Evolutionary conservation across 2,329 filamentous ascomycete species (phyloP), one percentile per base, ranked within the genome.

Genomic region (Sarocladium brachiariae): DNA sequence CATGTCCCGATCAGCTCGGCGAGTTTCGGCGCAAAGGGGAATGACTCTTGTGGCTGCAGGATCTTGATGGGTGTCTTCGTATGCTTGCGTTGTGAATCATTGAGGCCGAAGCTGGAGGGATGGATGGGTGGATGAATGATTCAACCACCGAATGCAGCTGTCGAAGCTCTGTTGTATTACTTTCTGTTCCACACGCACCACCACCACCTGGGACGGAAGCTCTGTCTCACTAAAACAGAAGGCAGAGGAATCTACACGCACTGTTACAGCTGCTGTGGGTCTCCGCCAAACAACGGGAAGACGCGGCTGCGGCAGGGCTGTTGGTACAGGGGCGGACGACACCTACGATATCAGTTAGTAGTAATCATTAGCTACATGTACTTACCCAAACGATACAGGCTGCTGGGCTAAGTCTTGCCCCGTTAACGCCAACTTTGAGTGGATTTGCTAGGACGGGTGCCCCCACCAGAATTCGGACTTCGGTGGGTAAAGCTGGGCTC

Each of bases 401-500:
- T n/a, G n/a, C n/a, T n/a, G n/a, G n/a, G n/a, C n/a, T n/a, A n/a
- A n/a, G n/a, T n/a, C n/a, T n/a, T n/a, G n/a, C n/a, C n/a, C n/a
- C n/a, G n/a, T 18, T 11, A n/a, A 6, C 16, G 18, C 6, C 16
- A 14, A 23, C 37, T n/a, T 39, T 39, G 37, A 45, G 39, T 45
- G 39, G 39, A 45, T 30, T 14, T 24, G n/a, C 16, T 23, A 11
- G 16, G 21, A n/a, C 24, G 43, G 43, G n/a, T 47, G 43, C 33
- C 43, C 43, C 43, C 43, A 47, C 43, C 43, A 47, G 27, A 43
- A 31, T 31, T 33, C 43, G 33, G 27, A 43, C 19, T 31, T 33
- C 43, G 33, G 25, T 21, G n/a, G 24, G 14, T 19, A 23, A 10
- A n/a, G n/a, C n/a, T n/a, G n/a, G n/a, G n/a, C n/a, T n/a, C n/a